Evolutionary conservation across 2,329 filamentous ascomycete species (phyloP).

Genomic region (Ophiostoma pallidulum): DNA sequence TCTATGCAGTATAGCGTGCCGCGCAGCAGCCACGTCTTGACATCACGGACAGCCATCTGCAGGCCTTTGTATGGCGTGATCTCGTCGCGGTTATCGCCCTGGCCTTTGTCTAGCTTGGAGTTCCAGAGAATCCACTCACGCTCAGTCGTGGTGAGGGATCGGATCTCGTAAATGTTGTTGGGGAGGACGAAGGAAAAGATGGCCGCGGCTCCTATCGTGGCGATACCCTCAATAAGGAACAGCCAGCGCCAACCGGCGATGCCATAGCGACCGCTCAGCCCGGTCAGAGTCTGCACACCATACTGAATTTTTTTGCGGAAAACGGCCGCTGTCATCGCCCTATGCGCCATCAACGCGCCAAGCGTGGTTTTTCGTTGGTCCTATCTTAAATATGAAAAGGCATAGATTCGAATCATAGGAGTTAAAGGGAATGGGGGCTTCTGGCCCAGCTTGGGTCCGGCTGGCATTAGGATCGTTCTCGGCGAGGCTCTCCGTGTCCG

Average conservation of each 20-base stretch:
- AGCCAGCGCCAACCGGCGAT: slow-evolving; percentile 33
- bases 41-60: slow-evolving; percentile 44
- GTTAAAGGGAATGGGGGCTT: no score
- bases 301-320: no score
- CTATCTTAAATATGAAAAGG: no score
- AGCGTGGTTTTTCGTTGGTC: no score
- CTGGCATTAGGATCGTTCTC: no score
- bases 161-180: slow-evolving; percentile 45
- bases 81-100: slow-evolving; percentile 47
- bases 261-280: slow-evolving; percentile 50
- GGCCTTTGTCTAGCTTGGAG: slow-evolving; percentile 41
- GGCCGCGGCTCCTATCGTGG: slow-evolving; percentile 16
- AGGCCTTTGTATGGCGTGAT: slow-evolving; percentile 46
- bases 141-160: slow-evolving; percentile 36
- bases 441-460: no score
- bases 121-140: slow-evolving; percentile 35
- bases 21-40: slow-evolving; percentile 52
- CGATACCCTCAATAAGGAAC: slow-evolving; percentile 14
- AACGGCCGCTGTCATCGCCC: no score
- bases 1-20: slow-evolving; percentile 50
- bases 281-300: no score
- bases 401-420: no score
- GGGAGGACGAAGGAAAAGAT: slow-evolving; percentile 36
- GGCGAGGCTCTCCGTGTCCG: no score
- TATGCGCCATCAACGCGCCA: no score